These are phyloP conservation scores for Paramecium sonneborni DNA, from an alignment of 73 alveolate genomes.

Conservation along the genomic window DNA sequence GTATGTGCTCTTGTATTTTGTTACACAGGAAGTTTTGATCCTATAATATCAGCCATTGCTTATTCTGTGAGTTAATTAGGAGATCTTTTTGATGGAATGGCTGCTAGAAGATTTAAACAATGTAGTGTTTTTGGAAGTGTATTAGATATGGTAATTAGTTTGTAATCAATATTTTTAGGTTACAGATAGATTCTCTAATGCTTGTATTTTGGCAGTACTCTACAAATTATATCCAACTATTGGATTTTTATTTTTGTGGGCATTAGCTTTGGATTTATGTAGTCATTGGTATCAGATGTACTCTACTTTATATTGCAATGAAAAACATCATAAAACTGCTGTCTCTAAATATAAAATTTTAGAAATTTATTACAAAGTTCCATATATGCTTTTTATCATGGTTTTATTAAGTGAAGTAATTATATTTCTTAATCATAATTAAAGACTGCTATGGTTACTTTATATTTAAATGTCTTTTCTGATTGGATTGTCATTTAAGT, in stretches of 20 bases:
- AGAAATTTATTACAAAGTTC: slow-evolving; percentile 54
- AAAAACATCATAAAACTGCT: slow-evolving; percentile 66
- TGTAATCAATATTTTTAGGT: not conserved
- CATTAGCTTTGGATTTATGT: slow-evolving; percentile 60
- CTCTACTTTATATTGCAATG: slow-evolving; percentile 61
- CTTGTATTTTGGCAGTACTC: slow-evolving; percentile 51
- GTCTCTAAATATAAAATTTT: slow-evolving; percentile 35
- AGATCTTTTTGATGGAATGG: slow-evolving; percentile 67
- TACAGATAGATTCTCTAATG: slow-evolving; percentile 66
- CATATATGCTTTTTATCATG: slow-evolving; percentile 54
- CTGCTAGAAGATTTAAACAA: slow-evolving; percentile 65
- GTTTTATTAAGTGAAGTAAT: slow-evolving; percentile 59
- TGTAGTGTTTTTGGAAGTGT: slow-evolving; percentile 61
- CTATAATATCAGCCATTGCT: slow-evolving; percentile 55
- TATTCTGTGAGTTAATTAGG: slow-evolving; percentile 56
- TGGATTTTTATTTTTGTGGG: slow-evolving; percentile 61
- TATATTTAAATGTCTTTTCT: not conserved
- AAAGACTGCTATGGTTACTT: slow-evolving; percentile 46
- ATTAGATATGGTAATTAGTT: slow-evolving; percentile 58
- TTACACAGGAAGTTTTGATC: not conserved
- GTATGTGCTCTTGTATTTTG: slow-evolving; percentile 44
- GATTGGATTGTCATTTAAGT: slow-evolving; percentile 9
- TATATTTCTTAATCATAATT: not conserved
- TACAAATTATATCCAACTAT: slow-evolving; percentile 52
- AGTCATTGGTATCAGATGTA: slow-evolving; percentile 68